Evolutionary conservation across 108 stramenopile genomes (phyloP).

Genomic region (Chaetoceros muelleri): DNA sequence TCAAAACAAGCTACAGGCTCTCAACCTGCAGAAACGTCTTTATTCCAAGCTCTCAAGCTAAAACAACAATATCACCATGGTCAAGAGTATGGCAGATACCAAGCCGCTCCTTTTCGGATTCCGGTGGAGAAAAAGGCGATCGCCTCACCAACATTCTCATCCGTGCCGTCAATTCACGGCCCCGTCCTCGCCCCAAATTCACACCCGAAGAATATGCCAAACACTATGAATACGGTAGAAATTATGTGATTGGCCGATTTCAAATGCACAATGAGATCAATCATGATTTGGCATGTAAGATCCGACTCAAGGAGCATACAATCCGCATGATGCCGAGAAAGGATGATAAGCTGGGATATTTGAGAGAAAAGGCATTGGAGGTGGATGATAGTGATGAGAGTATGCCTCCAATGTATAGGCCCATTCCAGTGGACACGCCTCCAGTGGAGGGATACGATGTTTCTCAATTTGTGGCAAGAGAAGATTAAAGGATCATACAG

Average conservation of each 20-base stretch:
- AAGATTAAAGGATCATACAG: conserved; percentile 17
- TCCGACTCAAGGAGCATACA: conserved; percentile 65
- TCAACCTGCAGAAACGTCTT: too few species aligned
- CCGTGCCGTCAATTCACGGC: neutral
- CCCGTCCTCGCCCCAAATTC: conserved; percentile 6
- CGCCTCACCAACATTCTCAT: neutral
- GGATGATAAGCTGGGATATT: conserved; percentile 21
- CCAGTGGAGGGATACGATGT: conserved; percentile 68
- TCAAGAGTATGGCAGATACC: too few species aligned
- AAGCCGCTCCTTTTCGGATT: neutral
- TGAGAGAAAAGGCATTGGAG: conserved; percentile 45
- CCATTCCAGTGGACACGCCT: conserved; percentile 54
- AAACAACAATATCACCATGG: too few species aligned
- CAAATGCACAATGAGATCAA: conserved; percentile 56
- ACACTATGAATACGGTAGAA: conserved; percentile 45
- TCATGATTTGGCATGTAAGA: conserved; percentile 70
- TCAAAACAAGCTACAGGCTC: too few species aligned
- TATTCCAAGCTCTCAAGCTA: too few species aligned
- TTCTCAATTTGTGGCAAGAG: conserved; percentile 23
- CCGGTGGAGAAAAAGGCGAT: neutral
- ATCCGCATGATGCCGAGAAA: conserved; percentile 58
- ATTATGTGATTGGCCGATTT: conserved; percentile 70
- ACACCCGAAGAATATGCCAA: conserved; percentile 52
- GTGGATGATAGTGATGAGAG: conserved; percentile 13
- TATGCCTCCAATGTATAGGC: conserved; percentile 46